phyloP scores from a whole-genome alignment of 176 grass and related monocot species.

The Bothriochloa decipiens region DNA sequence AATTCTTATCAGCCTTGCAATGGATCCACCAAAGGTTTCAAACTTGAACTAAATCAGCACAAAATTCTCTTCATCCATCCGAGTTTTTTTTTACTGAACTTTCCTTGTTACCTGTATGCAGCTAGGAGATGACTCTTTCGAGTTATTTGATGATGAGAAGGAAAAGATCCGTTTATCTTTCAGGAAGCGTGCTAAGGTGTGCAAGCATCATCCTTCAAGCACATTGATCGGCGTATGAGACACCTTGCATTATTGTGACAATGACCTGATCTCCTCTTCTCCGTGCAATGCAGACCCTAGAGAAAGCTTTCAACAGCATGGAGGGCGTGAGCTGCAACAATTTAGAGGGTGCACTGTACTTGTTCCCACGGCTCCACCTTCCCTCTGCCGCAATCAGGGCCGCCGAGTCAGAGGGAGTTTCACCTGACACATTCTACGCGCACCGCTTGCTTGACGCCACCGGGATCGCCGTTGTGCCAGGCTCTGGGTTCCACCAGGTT shows the following conservation, averaged over 20 bases:
- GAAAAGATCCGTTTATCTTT: constrained; percentile 56
- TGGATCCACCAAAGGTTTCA: constrained; percentile 80
- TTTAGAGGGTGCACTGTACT: constrained; percentile 69
- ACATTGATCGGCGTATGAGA: neutral
- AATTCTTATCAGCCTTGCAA: constrained; percentile 69
- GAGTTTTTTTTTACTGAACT: neutral
- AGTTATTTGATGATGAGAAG: constrained; percentile 57
- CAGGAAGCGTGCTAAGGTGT: constrained; percentile 58
- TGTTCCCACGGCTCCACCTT: constrained; percentile 71
- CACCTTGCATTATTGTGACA: neutral
- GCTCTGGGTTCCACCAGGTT: constrained; percentile 75
- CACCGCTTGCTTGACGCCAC: constrained; percentile 55
- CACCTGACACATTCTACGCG: constrained; percentile 62
- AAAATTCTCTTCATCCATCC: neutral
- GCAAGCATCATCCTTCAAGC: constrained; percentile 2
- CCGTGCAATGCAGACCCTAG: constrained; percentile 45
- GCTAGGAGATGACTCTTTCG: constrained; percentile 65
- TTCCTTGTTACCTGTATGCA: constrained; percentile 27
- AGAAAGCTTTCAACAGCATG: constrained; percentile 62
- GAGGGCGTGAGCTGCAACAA: constrained; percentile 72
- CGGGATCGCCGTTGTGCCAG: constrained; percentile 65
- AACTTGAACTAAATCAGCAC: neutral
- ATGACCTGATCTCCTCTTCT: neutral
- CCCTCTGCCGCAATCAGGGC: constrained; percentile 55
- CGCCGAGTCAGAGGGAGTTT: constrained; percentile 37